Evolutionary conservation across 2,329 filamentous ascomycete genomes (phyloP), one percentile per base, ranked within the genome.

Genomic region (Trematosphaeria pertusa): DNA sequence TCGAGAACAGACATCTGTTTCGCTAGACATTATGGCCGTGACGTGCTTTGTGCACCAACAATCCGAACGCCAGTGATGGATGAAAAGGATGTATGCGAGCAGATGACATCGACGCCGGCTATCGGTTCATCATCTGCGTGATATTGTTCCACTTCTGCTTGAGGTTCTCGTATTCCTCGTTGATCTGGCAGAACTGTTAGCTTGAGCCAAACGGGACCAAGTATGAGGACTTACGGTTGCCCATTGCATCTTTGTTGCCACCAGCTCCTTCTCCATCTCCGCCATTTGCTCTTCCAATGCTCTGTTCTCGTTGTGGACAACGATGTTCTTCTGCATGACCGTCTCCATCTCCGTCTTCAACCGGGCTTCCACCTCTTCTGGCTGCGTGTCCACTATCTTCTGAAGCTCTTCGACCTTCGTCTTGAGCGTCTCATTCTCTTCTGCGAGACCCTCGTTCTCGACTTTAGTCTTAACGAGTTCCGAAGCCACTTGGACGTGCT

Each of bases 301-400:
- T 50, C 88, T 82, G 65, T 97, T 99, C 75, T 96, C 91, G 61
- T 96, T 91, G 65, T 97, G 92, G 6, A 97, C 92, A 64, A 95
- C 91, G 53, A 88, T 83, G 68, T 97, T 97, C 50, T 91, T 85
- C 71, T 91, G 86, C 87, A 97, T 94, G 62, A 97, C 85, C 42
- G 88, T 84, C 44, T 97, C 92, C 75, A 96, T 92, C 73, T 97
- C 93, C 9, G 83, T 82, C 69, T 88, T 85, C 73, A 96, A 84
- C 42, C 85, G 82, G 49, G 84, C 82, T 70, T 99, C 94, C 4
- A 97, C 86, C 70, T 97, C 91, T 32, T 85, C 85, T 0, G 93
- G 91, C 73, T 97, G 94, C 60, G 86, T 88, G 67, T 97, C 89
- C 21, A 97, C 91, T 28, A 97, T 87, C 36, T 85, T 83, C 64